Base-by-base conservation (phyloP, 2,329 filamentous ascomycete genomes). In the Nemania sp. region DNA sequence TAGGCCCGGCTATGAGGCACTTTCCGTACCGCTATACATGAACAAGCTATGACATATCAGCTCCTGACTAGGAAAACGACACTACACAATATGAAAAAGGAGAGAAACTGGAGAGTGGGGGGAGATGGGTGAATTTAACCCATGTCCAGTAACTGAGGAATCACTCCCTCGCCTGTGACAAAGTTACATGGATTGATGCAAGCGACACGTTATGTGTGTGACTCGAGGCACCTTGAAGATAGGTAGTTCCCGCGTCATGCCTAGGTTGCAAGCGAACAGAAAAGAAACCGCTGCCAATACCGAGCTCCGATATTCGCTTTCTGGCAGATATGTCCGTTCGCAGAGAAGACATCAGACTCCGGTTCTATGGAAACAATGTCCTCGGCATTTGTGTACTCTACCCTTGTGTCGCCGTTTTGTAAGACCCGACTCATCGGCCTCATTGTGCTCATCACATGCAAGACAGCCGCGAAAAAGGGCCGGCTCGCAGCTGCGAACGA, bases 381-480 rank as follows among this genome's bases (percentile, higher is more conserved):
- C 20, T 51, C 24, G 47, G 47, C 47, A 51, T 51, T 51, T 26
- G 47, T 5, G 2, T 26, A 1, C 47, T 4, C 47, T 27, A 13
- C 15, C 47, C 15, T 24, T 27, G 47, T 13, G 22, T 26, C 29
- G n/a, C 22, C 3, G n/a, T 49, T 35, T 18, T 1, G 22, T 22
- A 5, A 24, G 20, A 11, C 10, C 26, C 10, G 27, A 29, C 18
- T 29, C 38, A 29, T 49, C 49, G 38, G 63, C 13, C 4, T 15
- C 35, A 27, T 55, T 18, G 22, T 32, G 51, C 18, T 29, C 29
- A 38, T 61, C 56, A 66, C 29, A 60, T 38, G 38, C 26, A 15
- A 22, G 22, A 8, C 18, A 24, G 15, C 13, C 18, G 29, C 26
- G 22, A 49, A 55, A 24, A 49, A 55, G 3, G 27, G 22, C 41